Base-by-base conservation (phyloP, 257 asterid genomes). In the Plantago ovata region DNA sequence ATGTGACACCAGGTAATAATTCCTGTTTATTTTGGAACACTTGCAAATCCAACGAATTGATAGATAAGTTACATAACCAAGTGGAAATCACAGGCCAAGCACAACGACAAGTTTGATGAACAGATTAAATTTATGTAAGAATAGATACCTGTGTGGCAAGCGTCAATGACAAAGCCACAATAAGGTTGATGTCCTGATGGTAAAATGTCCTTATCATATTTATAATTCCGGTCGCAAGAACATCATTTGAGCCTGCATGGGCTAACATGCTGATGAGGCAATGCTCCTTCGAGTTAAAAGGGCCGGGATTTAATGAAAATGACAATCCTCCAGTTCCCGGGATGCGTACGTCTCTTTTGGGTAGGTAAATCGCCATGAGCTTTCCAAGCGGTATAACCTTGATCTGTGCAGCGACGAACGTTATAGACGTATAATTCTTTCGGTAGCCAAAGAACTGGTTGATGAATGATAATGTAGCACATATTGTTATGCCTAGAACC, bases 361-460 rank as follows among this genome's bases (percentile, higher is more conserved):
- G n/a, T 3, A 57, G 36, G 1, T 32, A 56, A 1, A 13, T 22
- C 1, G 84, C 81, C 84, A 78, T 75, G 0, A 78, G 53, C 11
- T 65, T 70, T 1, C 84, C 81, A 0, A 74, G 9, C 1, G 84
- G 84, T 10, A 75, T 64, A 12, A 72, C 78, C 0, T 71, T 48
- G n/a, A 40, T 23, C 13, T 57, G 62, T 0, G 47, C 33, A 1
- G 47, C 45, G 1, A 57, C 13, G 18, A 32, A 19, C 7, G 4
- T 11, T 6, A 57, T 40, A 19, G 16, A 6, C 23, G 74, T 12
- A 0, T 74, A 69, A 38, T 61, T 32, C 12, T 53, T 40, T 33
- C 81, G 40, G 71, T 77, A 77, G 71, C 77, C 67, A 43, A 67
- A 74, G 5, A 77, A 77, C 21, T 74, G 79, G 59, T 77, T 77